Conservation (phyloP, 345 rosid genomes). For the Salix purpurea region DNA sequence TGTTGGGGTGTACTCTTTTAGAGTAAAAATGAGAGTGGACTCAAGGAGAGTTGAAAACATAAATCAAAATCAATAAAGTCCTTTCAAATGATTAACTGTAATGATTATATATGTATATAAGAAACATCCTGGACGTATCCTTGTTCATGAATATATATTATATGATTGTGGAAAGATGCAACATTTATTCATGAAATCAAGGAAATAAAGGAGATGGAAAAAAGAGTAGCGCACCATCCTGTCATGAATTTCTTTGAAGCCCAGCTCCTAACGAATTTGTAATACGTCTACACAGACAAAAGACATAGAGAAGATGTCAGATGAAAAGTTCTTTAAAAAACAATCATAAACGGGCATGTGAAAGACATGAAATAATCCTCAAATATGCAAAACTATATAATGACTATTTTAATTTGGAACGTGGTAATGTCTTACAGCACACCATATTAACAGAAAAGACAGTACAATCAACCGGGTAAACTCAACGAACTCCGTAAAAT, state of each 20-base stretch:
- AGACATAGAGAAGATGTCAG: slow-evolving; percentile 8
- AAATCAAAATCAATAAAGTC: neutral
- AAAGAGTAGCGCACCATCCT: slow-evolving; percentile 61
- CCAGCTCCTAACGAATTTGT: slow-evolving; percentile 93
- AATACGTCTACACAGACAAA: slow-evolving; percentile 59
- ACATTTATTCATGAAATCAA: neutral
- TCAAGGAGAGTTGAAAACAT: too few relatives aligned
- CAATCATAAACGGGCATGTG: neutral
- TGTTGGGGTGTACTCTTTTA: too few relatives aligned
- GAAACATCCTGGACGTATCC: too few relatives aligned
- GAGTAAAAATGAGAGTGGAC: too few relatives aligned
- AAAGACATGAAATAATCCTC: neutral
- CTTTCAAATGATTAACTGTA: neutral
- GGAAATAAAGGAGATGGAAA: slow-evolving; percentile 9
- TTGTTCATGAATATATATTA: too few relatives aligned
- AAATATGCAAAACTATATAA: neutral
- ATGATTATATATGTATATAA: too few relatives aligned
- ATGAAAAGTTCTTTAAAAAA: neutral
- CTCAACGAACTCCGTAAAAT: too few relatives aligned
- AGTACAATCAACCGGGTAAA: too few relatives aligned
- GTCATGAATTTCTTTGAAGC: slow-evolving; percentile 98
- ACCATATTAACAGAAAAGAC: too few relatives aligned
- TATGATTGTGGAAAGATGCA: neutral
- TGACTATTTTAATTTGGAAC: neutral
- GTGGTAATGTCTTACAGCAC: neutral